Evolutionary conservation across 768 basidiomycete species (phyloP).

Genomic region (Panaeolus papilionaceus): DNA sequence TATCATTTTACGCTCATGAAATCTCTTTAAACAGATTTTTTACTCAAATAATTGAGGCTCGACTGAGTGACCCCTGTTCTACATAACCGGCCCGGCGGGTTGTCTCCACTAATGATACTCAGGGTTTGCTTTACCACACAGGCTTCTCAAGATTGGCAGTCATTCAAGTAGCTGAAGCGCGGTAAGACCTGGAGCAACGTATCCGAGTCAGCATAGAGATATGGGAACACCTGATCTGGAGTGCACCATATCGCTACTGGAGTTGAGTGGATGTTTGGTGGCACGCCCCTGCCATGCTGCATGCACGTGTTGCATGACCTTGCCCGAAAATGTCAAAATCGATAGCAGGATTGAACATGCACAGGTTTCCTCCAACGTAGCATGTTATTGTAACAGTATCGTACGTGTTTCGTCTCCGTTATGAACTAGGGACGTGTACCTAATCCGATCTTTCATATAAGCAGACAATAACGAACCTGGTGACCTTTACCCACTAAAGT

Average conservation of each 20-base stretch:
- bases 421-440: constrained; percentile 20
- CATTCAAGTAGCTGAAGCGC: not conserved
- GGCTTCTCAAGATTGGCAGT: not conserved
- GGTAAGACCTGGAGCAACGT: not conserved
- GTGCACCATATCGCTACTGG: not conserved
- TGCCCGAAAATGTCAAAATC: constrained; percentile 17
- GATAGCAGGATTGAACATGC: constrained; percentile 5
- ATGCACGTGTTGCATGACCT: constrained; percentile 41
- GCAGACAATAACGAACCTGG: constrained; percentile 19
- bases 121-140: not conserved
- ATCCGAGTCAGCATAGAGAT: not conserved
- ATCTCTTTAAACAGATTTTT: not conserved
- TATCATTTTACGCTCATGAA: not conserved
- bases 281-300: constrained; percentile 25
- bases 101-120: not conserved
- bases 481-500: constrained; percentile 3
- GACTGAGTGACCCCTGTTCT: not conserved
- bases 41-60: not conserved
- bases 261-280: not conserved
- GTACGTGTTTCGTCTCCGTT: constrained; percentile 39
- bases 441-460: constrained; percentile 16
- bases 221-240: not conserved
- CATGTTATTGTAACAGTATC: constrained; percentile 24
- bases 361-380: constrained; percentile 16
- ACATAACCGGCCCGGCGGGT: constrained; percentile 1